Percentiles rank a stretch among this genome's conserved stretches.
Conservation (phyloP, 805 yeast genomes). For the Diddensiella transvaalensis region DNA sequence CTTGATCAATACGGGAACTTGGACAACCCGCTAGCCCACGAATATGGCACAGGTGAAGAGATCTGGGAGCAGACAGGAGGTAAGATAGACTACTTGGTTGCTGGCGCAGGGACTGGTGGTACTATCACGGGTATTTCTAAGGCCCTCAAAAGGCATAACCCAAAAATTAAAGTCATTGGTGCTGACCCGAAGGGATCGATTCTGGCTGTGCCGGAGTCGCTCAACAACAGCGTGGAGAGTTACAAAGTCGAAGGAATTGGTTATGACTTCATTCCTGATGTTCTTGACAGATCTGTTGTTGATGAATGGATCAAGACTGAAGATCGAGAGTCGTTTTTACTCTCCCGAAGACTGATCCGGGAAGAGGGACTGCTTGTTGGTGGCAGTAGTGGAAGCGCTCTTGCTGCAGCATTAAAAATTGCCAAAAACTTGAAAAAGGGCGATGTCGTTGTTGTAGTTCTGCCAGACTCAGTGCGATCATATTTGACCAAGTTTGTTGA, state of each 20-base stretch:
- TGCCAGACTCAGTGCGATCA: slow-evolving; percentile 85
- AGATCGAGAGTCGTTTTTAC: slow-evolving; percentile 72
- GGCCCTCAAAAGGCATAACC: slow-evolving; percentile 68
- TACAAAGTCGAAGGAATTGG: slow-evolving; percentile 91
- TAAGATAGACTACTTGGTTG: slow-evolving; percentile 67
- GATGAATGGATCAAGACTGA: slow-evolving; percentile 86
- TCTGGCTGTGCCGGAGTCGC: slow-evolving; percentile 70
- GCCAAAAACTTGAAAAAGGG: slow-evolving; percentile 66
- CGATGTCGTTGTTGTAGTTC: slow-evolving; percentile 71
- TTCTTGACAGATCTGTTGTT: slow-evolving; percentile 58
- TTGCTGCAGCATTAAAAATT: slow-evolving; percentile 71
- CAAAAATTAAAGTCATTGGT: slow-evolving; percentile 59
- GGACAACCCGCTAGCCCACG: slow-evolving; percentile 81
- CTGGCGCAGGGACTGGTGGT: slow-evolving; percentile 96
- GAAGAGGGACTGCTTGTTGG: slow-evolving; percentile 88
- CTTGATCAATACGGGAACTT: slow-evolving; percentile 78
- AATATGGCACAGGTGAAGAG: slow-evolving; percentile 78
- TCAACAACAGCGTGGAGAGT: slow-evolving; percentile 54
- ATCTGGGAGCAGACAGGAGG: slow-evolving; percentile 79
- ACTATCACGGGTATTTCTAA: slow-evolving; percentile 79
- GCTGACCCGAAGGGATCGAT: slow-evolving; percentile 90
- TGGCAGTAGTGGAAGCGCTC: slow-evolving; percentile 85
- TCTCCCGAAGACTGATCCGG: slow-evolving; percentile 75
- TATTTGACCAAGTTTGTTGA: slow-evolving; percentile 84
- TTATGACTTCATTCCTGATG: slow-evolving; percentile 83